phyloP scores from a whole-genome alignment of 768 basidiomycete genomes.

The Mycena capillaripes region DNA sequence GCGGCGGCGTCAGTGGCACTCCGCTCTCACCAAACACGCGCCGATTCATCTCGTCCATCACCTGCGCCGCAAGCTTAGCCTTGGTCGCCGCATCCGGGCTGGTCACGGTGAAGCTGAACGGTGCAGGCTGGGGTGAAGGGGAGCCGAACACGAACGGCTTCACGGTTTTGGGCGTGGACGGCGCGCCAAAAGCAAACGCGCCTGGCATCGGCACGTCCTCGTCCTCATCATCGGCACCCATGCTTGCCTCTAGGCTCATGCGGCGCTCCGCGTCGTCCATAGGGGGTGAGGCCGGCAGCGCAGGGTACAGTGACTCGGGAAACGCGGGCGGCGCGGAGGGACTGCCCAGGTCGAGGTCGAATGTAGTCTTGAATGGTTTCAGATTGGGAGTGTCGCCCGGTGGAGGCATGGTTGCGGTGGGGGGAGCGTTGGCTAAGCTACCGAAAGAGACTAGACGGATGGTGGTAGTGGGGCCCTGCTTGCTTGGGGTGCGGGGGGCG shows the following conservation, averaged over 20 bases:
- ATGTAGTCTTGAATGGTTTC: conserved; percentile 74
- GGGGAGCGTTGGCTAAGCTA: conserved; percentile 41
- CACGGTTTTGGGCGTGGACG: conserved; percentile 23
- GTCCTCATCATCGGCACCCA: conserved; percentile 38
- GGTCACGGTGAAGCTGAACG: conserved; percentile 60
- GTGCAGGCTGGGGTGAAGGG: conserved; percentile 72
- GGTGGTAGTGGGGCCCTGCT: conserved; percentile 62
- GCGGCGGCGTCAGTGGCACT: conserved; percentile 42
- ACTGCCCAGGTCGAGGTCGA: conserved; percentile 75
- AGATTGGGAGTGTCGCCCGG: conserved; percentile 69
- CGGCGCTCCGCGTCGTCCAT: conserved; percentile 31
- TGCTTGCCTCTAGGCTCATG: conserved; percentile 33
- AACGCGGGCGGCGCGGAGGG: conserved; percentile 50
- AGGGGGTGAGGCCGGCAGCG: conserved; percentile 31
- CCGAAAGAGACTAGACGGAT: conserved; percentile 63
- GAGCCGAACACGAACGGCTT: conserved; percentile 85
- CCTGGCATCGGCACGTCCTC: conserved; percentile 52
- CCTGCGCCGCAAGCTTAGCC: conserved; percentile 68
- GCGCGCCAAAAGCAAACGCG: conserved; percentile 34
- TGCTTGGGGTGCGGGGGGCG: conserved; percentile 52
- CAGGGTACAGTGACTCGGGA: conserved; percentile 27
- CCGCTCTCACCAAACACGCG: conserved; percentile 73
- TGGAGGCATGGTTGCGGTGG: conserved; percentile 35
- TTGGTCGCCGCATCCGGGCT: conserved; percentile 20
- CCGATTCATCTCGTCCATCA: conserved; percentile 88